Conservation (phyloP, 768 basidiomycete genomes). For the Crassisporium funariophilum region DNA sequence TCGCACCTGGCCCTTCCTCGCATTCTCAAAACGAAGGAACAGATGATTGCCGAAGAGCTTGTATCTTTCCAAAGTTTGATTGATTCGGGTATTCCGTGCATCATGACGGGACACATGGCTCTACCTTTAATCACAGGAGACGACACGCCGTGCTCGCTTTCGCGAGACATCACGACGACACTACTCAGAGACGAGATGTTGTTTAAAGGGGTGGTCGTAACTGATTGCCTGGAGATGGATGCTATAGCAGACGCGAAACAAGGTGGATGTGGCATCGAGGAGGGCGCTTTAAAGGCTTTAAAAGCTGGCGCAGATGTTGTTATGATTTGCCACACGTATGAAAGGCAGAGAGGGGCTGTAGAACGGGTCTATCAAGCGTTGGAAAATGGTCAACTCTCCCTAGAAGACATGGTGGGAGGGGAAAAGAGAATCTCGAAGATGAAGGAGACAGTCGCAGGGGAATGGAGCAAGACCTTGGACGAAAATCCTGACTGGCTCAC, state of each 20-base stretch:
- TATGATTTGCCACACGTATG: slow-evolving; percentile 72
- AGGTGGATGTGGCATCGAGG: slow-evolving; percentile 48
- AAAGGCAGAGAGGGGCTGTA: slow-evolving; percentile 54
- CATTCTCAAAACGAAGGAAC: slow-evolving; percentile 50
- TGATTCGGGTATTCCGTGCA: slow-evolving; percentile 43
- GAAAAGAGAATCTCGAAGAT: slow-evolving; percentile 47
- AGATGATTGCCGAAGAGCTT: slow-evolving; percentile 52
- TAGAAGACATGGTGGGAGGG: slow-evolving; percentile 42
- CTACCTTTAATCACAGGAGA: slow-evolving; percentile 57
- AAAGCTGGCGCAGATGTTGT: slow-evolving; percentile 70
- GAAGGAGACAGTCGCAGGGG: slow-evolving; percentile 52
- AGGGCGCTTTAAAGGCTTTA: slow-evolving; percentile 58
- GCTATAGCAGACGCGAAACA: slow-evolving; percentile 55
- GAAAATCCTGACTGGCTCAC: slow-evolving; percentile 27
- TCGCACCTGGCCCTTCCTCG: slow-evolving; percentile 68
- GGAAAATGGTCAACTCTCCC: slow-evolving; percentile 40
- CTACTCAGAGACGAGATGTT: slow-evolving; percentile 53
- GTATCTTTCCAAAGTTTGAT: slow-evolving; percentile 58
- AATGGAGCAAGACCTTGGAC: slow-evolving; percentile 43
- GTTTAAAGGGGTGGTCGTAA: slow-evolving; percentile 64
- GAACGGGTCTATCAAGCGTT: slow-evolving; percentile 54
- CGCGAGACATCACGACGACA: slow-evolving; percentile 49
- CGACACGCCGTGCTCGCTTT: slow-evolving; percentile 62
- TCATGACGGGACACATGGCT: slow-evolving; percentile 80
- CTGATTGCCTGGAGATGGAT: slow-evolving; percentile 79